A percentile compares a stretch with the other conserved stretches of the same genome.
These are phyloP conservation scores for Chaetomiaceae sp. DNA, from an alignment of 2,329 filamentous ascomycete species.

Conservation along the genomic window DNA sequence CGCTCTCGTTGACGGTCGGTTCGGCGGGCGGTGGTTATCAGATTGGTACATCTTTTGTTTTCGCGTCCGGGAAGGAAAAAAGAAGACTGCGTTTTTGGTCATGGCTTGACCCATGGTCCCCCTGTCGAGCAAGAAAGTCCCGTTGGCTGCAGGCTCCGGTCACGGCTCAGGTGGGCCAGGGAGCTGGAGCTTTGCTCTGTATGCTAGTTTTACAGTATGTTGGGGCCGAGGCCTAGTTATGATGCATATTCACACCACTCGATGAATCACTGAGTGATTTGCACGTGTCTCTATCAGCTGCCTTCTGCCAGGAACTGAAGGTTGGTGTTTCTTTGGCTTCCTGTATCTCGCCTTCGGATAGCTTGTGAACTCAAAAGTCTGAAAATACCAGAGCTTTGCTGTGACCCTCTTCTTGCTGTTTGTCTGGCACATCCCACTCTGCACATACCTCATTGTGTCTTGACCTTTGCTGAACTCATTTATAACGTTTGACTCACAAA, in stretches of 20 bases:
- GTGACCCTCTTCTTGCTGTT: no score
- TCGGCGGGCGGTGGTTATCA: not conserved
- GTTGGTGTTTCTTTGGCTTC: no score
- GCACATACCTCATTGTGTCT: no score
- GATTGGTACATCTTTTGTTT: slow-evolving; percentile 3
- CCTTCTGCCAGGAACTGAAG: no score
- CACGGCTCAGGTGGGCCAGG: slow-evolving; percentile 1
- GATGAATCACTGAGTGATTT: not conserved
- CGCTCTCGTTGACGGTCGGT: not conserved
- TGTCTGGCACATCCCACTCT: no score
- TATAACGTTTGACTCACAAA: no score
- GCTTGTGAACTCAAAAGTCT: no score
- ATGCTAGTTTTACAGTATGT: not conserved
- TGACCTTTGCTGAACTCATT: no score
- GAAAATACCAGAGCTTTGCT: no score
- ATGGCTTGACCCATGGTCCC: not conserved
- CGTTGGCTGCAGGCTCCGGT: not conserved
- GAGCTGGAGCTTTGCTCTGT: no score
- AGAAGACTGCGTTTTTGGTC: not conserved
- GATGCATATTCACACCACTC: not conserved
- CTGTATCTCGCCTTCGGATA: no score
- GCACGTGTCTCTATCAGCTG: not conserved
- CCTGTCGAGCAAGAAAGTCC: not conserved
- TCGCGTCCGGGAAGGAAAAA: not conserved
- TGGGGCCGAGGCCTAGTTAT: not conserved